Evolutionary conservation across 2,329 filamentous ascomycete genomes (phyloP).

Genomic region (Ophiostoma quercus): DNA sequence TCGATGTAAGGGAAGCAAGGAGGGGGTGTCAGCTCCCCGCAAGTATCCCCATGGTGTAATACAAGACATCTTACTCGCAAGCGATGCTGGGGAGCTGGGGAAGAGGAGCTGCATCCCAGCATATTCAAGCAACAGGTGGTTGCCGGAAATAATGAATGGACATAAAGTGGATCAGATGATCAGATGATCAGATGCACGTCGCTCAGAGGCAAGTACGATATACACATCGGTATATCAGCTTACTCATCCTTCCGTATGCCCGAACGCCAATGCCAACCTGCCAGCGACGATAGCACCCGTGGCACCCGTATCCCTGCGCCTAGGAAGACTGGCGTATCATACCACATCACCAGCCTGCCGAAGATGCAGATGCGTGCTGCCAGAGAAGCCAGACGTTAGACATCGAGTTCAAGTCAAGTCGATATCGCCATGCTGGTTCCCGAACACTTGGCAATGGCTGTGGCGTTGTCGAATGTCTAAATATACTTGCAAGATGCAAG

Average conservation of each 20-base stretch:
- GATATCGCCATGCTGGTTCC: background rate
- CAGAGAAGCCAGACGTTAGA: background rate
- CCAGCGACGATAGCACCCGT: background rate
- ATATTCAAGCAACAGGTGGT: background rate
- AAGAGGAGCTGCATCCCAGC: background rate
- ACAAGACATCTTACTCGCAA: background rate
- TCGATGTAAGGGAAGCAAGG: background rate
- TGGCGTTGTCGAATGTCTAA: background rate
- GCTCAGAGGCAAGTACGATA: background rate
- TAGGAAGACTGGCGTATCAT: background rate
- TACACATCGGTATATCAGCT: background rate
- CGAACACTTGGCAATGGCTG: background rate
- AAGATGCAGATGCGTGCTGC: background rate
- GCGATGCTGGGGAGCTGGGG: slow-evolving; percentile 6
- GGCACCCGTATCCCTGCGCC: background rate
- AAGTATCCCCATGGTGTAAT: background rate
- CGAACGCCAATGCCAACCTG: background rate
- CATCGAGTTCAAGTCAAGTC: background rate
- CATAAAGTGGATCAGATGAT: background rate
- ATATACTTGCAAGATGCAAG: background rate
- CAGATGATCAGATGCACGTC: background rate
- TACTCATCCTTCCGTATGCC: background rate
- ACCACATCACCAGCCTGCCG: background rate
- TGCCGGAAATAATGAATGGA: background rate
- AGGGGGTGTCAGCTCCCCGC: background rate